Evolutionary conservation across 2,329 filamentous ascomycete species (phyloP).

Genomic region (Penicillium sclerotiorum): DNA sequence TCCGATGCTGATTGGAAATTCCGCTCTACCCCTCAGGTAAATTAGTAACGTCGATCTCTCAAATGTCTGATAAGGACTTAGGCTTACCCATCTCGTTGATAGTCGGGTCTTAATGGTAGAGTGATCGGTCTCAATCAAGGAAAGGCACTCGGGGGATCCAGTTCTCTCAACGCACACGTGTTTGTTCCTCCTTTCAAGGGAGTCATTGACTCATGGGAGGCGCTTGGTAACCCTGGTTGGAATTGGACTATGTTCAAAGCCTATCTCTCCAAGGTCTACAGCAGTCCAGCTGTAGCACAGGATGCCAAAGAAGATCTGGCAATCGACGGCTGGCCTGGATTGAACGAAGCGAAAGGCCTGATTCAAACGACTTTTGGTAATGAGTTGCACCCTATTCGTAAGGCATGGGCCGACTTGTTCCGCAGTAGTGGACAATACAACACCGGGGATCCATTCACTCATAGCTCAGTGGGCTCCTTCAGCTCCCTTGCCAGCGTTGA

Average conservation of each 20-base stretch:
- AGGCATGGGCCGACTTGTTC: neutral
- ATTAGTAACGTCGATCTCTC: no score
- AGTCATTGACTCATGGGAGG: conserved; percentile 43
- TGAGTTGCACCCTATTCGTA: neutral
- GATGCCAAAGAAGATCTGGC: neutral
- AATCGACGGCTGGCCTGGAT: neutral
- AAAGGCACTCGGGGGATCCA: conserved; percentile 26
- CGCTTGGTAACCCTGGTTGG: conserved; percentile 43
- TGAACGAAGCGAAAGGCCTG: neutral
- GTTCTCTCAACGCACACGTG: conserved; percentile 36
- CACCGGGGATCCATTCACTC: neutral
- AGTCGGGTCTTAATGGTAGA: conserved; percentile 20
- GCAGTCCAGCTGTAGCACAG: neutral
- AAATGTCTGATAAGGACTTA: neutral
- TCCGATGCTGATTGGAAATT: no score
- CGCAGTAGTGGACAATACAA: neutral
- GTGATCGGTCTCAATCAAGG: conserved; percentile 10
- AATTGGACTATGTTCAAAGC: conserved; percentile 35
- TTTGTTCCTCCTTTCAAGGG: conserved; percentile 24
- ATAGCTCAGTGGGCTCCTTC: neutral
- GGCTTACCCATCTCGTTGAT: neutral
- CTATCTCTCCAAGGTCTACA: conserved; percentile 29
- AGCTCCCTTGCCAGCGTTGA: neutral
- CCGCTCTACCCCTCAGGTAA: no score
- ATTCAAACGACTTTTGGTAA: neutral